These are phyloP conservation scores for Draba incana DNA, from an alignment of 345 rosid species.

Conservation along the genomic window DNA sequence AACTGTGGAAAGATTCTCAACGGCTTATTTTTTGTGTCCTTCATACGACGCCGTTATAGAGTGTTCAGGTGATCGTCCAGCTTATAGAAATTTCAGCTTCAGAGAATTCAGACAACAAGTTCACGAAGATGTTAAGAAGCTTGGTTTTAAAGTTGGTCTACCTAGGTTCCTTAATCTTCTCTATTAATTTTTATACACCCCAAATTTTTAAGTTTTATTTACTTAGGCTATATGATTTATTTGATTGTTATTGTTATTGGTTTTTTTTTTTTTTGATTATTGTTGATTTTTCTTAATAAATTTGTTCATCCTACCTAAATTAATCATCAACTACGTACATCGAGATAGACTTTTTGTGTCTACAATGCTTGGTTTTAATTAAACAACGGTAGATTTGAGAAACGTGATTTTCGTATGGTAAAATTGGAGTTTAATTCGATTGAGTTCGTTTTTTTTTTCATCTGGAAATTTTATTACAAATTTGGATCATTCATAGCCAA, in stretches of 20 bases:
- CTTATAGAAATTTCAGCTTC: constrained; percentile 73
- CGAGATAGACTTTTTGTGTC: no score
- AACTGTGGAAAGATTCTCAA: constrained; percentile 69
- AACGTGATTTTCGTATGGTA: no score
- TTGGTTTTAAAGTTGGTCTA: constrained; percentile 87
- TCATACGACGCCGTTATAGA: constrained; percentile 71
- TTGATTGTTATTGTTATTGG: background rate
- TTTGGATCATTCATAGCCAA: no score
- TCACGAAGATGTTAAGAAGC: constrained; percentile 71
- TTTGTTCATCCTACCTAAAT: background rate
- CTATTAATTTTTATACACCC: constrained; percentile 6
- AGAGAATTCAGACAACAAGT: constrained; percentile 74
- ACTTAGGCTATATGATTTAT: constrained; percentile 2
- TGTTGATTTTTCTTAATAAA: background rate
- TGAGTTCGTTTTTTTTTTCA: no score
- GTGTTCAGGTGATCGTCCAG: constrained; percentile 47
- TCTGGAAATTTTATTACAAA: no score
- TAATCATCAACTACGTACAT: no score
- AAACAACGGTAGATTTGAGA: no score
- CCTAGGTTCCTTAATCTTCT: constrained; percentile 61
- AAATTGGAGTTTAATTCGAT: no score
- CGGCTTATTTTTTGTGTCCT: constrained; percentile 93
- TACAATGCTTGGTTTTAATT: no score
- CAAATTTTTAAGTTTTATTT: background rate
- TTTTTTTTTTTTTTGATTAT: background rate